phyloP scores from a whole-genome alignment of 2,329 filamentous ascomycete genomes.

The Monascus ruber region DNA sequence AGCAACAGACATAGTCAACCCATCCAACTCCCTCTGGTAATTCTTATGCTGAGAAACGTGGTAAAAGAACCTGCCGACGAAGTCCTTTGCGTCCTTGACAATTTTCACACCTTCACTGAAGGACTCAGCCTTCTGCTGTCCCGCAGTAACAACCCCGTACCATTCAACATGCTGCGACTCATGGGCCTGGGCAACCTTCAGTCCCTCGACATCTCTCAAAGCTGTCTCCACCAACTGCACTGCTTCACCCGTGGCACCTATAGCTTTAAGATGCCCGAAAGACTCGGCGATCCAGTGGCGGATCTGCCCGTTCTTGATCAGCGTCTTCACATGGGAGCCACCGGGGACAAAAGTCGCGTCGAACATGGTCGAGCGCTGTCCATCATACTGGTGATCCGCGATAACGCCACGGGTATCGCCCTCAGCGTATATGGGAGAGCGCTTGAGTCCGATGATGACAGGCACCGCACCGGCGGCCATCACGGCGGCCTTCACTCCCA shows the following conservation, averaged over 20 bases:
- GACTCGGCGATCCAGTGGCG: slow-evolving; percentile 69
- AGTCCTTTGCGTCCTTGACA: slow-evolving; percentile 55
- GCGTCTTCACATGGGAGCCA: slow-evolving; percentile 44
- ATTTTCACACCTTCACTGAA: slow-evolving; percentile 53
- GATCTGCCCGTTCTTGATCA: slow-evolving; percentile 59
- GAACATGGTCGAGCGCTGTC: slow-evolving; percentile 64
- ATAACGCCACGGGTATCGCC: slow-evolving; percentile 41
- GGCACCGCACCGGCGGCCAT: slow-evolving; percentile 53
- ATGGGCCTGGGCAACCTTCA: slow-evolving; percentile 39
- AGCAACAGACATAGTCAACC: slow-evolving; percentile 54
- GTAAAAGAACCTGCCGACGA: slow-evolving; percentile 59
- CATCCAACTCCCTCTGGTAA: slow-evolving; percentile 62
- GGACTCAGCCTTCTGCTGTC: slow-evolving; percentile 41
- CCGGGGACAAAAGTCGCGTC: slow-evolving; percentile 68
- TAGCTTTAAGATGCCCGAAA: slow-evolving; percentile 70
- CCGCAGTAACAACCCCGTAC: slow-evolving; percentile 67
- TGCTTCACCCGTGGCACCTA: slow-evolving; percentile 64
- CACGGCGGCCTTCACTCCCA: slow-evolving; percentile 52
- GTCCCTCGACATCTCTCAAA: slow-evolving; percentile 32
- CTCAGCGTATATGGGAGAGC: slow-evolving; percentile 54
- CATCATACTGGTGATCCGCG: slow-evolving; percentile 69
- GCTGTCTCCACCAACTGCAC: slow-evolving; percentile 49
- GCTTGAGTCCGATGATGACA: slow-evolving; percentile 57
- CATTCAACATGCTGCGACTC: slow-evolving; percentile 47
- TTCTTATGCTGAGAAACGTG: slow-evolving; percentile 62